phyloP scores from a whole-genome alignment of 805 yeast species.

The Ogataea ganodermae region DNA sequence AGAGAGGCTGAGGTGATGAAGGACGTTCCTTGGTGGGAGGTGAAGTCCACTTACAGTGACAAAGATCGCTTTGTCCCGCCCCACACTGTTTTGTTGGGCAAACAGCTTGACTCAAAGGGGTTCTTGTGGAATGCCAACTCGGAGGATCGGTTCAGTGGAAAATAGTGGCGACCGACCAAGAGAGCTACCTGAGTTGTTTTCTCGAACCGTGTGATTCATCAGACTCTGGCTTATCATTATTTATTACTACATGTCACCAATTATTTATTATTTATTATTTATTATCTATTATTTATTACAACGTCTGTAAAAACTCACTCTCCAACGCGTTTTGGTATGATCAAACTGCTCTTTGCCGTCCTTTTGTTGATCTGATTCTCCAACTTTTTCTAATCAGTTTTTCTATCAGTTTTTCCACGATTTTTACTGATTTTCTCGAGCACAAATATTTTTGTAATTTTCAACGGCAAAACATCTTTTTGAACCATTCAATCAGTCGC shows the following conservation, averaged over 20 bases:
- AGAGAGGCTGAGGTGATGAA: slow-evolving; percentile 71
- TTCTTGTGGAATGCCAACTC: slow-evolving; percentile 34
- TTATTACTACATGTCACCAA: slow-evolving; percentile 9
- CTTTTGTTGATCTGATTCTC: no score
- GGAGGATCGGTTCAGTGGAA: slow-evolving; percentile 28
- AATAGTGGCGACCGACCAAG: neutral
- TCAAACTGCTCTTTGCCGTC: no score
- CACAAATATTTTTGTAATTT: no score
- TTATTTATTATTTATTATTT: slow-evolving; percentile 12
- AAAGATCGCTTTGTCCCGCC: slow-evolving; percentile 40
- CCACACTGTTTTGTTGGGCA: slow-evolving; percentile 37
- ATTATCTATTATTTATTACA: slow-evolving; percentile 7
- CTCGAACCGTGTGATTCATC: no score
- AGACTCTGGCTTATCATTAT: slow-evolving; percentile 6
- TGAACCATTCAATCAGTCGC: no score
- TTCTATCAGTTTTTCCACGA: no score
- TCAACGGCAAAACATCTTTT: neutral
- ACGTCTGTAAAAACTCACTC: no score
- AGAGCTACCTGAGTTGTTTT: neutral
- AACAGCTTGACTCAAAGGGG: slow-evolving; percentile 36
- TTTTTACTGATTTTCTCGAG: no score
- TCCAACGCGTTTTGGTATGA: no score
- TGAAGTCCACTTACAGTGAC: slow-evolving; percentile 42
- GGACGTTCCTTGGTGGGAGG: slow-evolving; percentile 63
- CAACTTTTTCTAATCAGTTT: no score